These are phyloP conservation scores for Papilionanthe hybrid DNA, from an alignment of 116 monocot genomes.

Conservation along the genomic window DNA sequence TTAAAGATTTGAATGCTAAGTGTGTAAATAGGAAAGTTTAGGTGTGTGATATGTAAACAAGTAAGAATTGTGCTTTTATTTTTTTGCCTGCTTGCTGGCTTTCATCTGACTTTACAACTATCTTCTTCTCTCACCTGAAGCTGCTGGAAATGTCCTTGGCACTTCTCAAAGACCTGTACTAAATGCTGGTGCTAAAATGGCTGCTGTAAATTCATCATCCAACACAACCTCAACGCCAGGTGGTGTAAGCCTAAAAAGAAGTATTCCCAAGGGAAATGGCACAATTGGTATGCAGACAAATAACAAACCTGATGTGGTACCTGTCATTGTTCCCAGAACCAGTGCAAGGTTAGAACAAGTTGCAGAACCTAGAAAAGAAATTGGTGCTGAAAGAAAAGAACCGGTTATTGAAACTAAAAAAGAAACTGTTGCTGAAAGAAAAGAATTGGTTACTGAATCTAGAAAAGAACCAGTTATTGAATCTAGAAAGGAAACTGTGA, in stretches of 20 bases:
- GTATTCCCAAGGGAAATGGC: slow-evolving; percentile 43
- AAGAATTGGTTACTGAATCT: slow-evolving; percentile 41
- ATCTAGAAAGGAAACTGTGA: slow-evolving; percentile 15
- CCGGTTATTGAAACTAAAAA: slow-evolving; percentile 14
- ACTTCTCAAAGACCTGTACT: slow-evolving; percentile 61
- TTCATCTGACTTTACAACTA: not conserved
- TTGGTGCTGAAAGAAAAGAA: not conserved
- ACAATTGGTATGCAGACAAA: slow-evolving; percentile 35
- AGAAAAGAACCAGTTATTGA: not conserved
- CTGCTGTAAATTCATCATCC: slow-evolving; percentile 29
- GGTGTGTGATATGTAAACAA: too few species aligned
- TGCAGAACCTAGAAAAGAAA: slow-evolving; percentile 21
- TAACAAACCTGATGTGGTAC: slow-evolving; percentile 57
- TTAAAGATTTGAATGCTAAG: too few species aligned
- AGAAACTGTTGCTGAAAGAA: slow-evolving; percentile 34
- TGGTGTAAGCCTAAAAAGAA: slow-evolving; percentile 43
- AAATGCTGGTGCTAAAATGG: slow-evolving; percentile 30
- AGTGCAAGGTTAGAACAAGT: slow-evolving; percentile 1
- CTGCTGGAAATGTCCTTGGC: slow-evolving; percentile 44
- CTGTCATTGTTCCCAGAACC: slow-evolving; percentile 16
- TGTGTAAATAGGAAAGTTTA: too few species aligned
- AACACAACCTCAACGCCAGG: slow-evolving; percentile 8
- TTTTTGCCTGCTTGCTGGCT: not conserved
- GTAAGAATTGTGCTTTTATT: not conserved
- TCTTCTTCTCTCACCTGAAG: slow-evolving; percentile 28